Evolutionary conservation across 192 early-diverging fungal species (phyloP).

Genomic region (Diversispora epigaea): DNA sequence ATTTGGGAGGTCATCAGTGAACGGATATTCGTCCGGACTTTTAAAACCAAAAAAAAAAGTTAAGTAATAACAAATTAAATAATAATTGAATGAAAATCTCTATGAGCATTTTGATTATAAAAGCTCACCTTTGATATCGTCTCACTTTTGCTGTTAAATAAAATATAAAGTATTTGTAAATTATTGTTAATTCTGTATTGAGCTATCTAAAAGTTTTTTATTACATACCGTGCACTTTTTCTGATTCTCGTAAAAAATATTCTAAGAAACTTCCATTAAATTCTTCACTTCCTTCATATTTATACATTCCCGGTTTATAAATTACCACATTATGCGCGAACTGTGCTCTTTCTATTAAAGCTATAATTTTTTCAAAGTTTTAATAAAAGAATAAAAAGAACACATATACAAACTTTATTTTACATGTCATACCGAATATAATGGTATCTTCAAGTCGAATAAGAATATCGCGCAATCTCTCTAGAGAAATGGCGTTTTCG

Average conservation of each 20-base stretch:
- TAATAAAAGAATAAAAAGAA: slow-evolving; percentile 2
- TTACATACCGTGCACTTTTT: slow-evolving; percentile 83
- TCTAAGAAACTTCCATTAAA: slow-evolving; percentile 81
- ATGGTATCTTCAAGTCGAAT: slow-evolving; percentile 96
- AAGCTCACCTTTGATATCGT: slow-evolving; percentile 72
- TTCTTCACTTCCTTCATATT: slow-evolving; percentile 59
- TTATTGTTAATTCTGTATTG: not conserved
- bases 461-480: slow-evolving; percentile 68
- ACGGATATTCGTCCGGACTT: slow-evolving; percentile 95
- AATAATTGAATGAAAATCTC: not conserved
- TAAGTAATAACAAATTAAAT: not conserved
- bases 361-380: slow-evolving; percentile 45
- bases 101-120: not conserved
- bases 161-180: not conserved
- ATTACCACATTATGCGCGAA: slow-evolving; percentile 82
- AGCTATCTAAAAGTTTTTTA: not conserved
- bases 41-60: slow-evolving; percentile 29
- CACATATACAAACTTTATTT: not conserved
- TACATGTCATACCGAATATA: slow-evolving; percentile 66
- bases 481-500: slow-evolving; percentile 14
- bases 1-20: slow-evolving; percentile 74
- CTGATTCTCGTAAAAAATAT: slow-evolving; percentile 89
- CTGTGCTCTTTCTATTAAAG: slow-evolving; percentile 91
- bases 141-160: slow-evolving; percentile 63
- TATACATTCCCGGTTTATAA: slow-evolving; percentile 69